Percentiles rank a stretch among this genome's conserved stretches.
These are phyloP conservation scores for Poa annua DNA, from an alignment of 176 grass and related monocot species.

Conservation along the genomic window DNA sequence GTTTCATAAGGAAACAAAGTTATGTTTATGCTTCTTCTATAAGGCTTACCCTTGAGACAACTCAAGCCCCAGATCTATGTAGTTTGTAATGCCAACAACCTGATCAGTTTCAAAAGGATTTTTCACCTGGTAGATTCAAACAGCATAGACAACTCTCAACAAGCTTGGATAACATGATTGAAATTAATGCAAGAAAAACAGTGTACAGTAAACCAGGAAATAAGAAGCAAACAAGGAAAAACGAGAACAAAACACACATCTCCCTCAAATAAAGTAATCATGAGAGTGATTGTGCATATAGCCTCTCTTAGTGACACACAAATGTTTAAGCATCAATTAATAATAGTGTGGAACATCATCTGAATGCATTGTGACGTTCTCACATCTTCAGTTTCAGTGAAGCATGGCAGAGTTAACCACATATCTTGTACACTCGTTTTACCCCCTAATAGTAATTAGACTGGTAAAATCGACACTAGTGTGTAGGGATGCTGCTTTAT, in stretches of 20 bases:
- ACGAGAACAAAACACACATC: neutral
- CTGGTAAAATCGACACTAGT: neutral
- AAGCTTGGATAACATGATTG: neutral
- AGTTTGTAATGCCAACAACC: conserved; percentile 97
- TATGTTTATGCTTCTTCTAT: neutral
- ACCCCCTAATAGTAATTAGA: neutral
- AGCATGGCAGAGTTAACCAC: neutral
- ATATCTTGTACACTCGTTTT: neutral
- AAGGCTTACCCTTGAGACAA: conserved; percentile 68
- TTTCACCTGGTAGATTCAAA: conserved; percentile 61
- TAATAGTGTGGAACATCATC: conserved; percentile 20
- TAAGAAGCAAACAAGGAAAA: neutral
- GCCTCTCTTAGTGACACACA: neutral
- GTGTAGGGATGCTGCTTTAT: conserved; percentile 5
- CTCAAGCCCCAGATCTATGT: conserved; percentile 93
- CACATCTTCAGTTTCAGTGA: conserved; percentile 27
- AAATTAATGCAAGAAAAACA: neutral
- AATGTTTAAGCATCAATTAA: conserved; percentile 11
- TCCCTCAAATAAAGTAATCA: neutral
- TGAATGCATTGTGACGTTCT: neutral
- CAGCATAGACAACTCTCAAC: conserved; percentile 9
- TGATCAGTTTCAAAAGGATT: conserved; percentile 93
- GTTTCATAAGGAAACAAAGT: conserved; percentile 17
- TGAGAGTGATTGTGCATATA: neutral
- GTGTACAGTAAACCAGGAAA: conserved; percentile 15